Evolutionary conservation across 1,284 basidiomycete genomes (phyloP).

Genomic region (Pholiota adiposa): DNA sequence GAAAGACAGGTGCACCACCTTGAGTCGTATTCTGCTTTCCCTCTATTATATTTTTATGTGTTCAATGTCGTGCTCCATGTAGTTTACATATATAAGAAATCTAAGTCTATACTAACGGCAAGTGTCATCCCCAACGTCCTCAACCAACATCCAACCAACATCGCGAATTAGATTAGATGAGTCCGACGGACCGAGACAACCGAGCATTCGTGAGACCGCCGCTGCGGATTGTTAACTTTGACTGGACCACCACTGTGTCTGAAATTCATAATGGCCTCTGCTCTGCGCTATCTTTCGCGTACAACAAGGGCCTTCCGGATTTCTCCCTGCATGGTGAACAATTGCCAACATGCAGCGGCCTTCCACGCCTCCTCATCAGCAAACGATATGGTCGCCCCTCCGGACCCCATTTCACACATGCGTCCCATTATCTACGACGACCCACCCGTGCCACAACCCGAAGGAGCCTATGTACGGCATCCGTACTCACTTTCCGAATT

Average conservation of each 20-base stretch:
- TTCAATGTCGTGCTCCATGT: not conserved
- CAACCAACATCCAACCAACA: no score
- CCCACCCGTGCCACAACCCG: slow-evolving; percentile 37
- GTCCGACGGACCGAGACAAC: not conserved
- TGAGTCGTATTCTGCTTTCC: not conserved
- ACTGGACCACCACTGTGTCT: not conserved
- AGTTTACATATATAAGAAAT: not conserved
- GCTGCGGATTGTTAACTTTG: not conserved
- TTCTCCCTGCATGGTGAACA: not conserved
- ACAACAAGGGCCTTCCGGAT: not conserved
- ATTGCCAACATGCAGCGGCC: not conserved
- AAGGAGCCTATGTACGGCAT: slow-evolving; percentile 44
- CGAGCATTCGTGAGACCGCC: not conserved
- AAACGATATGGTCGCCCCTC: slow-evolving; percentile 65
- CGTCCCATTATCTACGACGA: slow-evolving; percentile 77
- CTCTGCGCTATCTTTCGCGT: not conserved
- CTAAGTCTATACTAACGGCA: no score
- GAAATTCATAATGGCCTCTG: not conserved
- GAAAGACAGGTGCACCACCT: not conserved
- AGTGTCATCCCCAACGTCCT: no score
- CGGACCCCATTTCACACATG: slow-evolving; percentile 76
- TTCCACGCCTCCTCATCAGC: slow-evolving; percentile 45
- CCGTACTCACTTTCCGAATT: slow-evolving; percentile 80
- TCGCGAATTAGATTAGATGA: no score
- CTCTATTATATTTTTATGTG: not conserved